These are phyloP conservation scores for Metschnikowia cubensis DNA, from an alignment of 805 yeast species.

Conservation along the genomic window DNA sequence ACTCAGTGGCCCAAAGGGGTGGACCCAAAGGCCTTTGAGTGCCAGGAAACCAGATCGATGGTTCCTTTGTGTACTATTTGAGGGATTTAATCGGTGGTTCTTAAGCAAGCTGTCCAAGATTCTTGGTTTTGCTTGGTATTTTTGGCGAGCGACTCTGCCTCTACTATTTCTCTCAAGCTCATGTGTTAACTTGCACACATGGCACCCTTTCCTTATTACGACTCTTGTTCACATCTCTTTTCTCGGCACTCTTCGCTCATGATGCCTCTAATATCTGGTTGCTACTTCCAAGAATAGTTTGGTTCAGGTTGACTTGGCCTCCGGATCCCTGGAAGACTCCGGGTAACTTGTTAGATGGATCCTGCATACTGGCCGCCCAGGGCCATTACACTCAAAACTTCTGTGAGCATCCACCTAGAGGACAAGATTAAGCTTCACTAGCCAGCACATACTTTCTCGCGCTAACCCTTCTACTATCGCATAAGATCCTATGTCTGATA, in stretches of 20 bases:
- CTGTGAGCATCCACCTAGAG: conserved; percentile 1
- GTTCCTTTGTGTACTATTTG: background rate
- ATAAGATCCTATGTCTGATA: conserved; percentile 15
- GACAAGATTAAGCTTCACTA: background rate
- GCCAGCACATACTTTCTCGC: background rate
- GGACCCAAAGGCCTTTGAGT: background rate
- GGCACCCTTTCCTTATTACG: background rate
- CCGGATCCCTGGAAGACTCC: background rate
- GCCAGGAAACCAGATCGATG: background rate
- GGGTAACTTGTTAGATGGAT: background rate
- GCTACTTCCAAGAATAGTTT: background rate
- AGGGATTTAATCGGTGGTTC: background rate
- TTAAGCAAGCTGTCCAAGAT: background rate
- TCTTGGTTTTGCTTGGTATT: background rate
- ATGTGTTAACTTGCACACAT: background rate
- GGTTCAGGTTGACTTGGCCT: background rate
- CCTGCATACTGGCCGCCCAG: background rate
- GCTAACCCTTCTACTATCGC: background rate
- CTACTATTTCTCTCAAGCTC: background rate
- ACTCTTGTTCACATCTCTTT: conserved; percentile 1
- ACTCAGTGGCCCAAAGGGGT: background rate
- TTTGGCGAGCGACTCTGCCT: background rate
- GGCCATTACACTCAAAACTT: conserved; percentile 5
- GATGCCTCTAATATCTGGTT: background rate
- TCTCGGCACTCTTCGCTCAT: background rate